Evolutionary conservation across 495 filamentous ascomycete species (phyloP), one percentile per base, ranked within the genome.

Genomic region (Hamigera avellanea): DNA sequence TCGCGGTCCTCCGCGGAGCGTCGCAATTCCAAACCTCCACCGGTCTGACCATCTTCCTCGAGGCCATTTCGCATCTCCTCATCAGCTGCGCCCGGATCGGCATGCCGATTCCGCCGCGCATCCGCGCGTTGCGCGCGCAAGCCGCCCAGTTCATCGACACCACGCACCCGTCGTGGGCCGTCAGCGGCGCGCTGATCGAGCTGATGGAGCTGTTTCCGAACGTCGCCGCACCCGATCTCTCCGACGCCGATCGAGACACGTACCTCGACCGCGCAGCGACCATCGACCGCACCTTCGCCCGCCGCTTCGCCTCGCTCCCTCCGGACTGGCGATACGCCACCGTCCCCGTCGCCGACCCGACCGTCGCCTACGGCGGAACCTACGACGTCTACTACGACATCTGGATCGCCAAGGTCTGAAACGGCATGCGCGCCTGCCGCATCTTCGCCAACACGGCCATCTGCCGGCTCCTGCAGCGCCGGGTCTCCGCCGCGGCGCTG

Each of bases 1-100:
- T 78, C 10, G 56, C 70, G 1, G 53, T 59, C 35, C 45, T 69
- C 46, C 57, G 74, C 7, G 73, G 74, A 4, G 46, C 53, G 14
- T 37, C 43, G 0, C 72, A 76, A 48, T 74, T 78, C 46, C 25
- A 12, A 12, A 26, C 25, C 7, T 7, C 7, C 7, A 7, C 7
- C 7, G 25, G 25, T 12, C 25, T 26, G 25, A 7, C 7, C 7
- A 26, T 26, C 25, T 26, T 26, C 25, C 7, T 7, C 25, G 25
- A 26, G 25, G 25, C 25, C 25, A 12, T 26, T 12, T 26, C 25
- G 7, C 25, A 26, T 26, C 7, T 26, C 7, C 25, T 26, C 7
- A 26, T 12, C 7, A 7, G 7, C 7, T 26, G 25, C 25, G 7
- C 25, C 7, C 25, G 25, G 12, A 26, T 12, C 7, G 25, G 25